Percentiles rank a stretch among this genome's conserved stretches.
These are phyloP conservation scores for Pyrenophora graminea DNA, from an alignment of 2,329 filamentous ascomycete species.

Conservation along the genomic window DNA sequence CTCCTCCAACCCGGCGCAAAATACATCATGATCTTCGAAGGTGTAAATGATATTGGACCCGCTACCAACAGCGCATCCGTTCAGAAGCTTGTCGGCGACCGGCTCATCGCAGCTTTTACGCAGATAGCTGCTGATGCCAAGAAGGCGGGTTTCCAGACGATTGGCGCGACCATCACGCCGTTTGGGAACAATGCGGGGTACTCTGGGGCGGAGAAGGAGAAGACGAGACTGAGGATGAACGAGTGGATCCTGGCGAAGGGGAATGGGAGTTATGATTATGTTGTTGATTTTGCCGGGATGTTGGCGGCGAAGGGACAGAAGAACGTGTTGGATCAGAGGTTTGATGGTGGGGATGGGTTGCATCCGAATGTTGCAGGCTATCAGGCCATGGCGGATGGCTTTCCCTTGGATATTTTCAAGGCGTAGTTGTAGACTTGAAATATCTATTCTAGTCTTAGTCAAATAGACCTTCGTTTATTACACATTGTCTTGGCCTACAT, in stretches of 20 bases:
- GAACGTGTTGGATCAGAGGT: constrained; percentile 54
- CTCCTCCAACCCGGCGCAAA: constrained; percentile 61
- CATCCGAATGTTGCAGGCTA: constrained; percentile 66
- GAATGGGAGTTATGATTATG: constrained; percentile 56
- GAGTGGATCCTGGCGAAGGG: constrained; percentile 62
- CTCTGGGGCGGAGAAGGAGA: constrained; percentile 56
- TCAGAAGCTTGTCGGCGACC: constrained; percentile 55
- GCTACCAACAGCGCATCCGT: constrained; percentile 50
- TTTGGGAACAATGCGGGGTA: constrained; percentile 53
- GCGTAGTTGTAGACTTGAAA: neutral
- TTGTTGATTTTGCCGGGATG: constrained; percentile 65
- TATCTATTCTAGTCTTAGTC: too few species aligned
- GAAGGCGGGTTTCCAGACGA: constrained; percentile 49
- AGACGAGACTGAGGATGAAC: constrained; percentile 62
- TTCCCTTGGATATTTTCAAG: constrained; percentile 60
- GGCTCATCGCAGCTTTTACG: constrained; percentile 60
- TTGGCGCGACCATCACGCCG: constrained; percentile 68
- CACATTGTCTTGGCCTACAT: too few species aligned
- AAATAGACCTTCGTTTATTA: too few species aligned
- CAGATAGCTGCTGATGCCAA: constrained; percentile 58
- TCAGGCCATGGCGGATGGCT: constrained; percentile 61
- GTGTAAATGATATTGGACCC: constrained; percentile 67
- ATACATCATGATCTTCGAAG: constrained; percentile 70
- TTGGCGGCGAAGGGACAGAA: constrained; percentile 57
- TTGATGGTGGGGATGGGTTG: constrained; percentile 66